phyloP scores from a whole-genome alignment of 2,329 filamentous ascomycete genomes.

The Magnaporthiopsis incrustans region DNA sequence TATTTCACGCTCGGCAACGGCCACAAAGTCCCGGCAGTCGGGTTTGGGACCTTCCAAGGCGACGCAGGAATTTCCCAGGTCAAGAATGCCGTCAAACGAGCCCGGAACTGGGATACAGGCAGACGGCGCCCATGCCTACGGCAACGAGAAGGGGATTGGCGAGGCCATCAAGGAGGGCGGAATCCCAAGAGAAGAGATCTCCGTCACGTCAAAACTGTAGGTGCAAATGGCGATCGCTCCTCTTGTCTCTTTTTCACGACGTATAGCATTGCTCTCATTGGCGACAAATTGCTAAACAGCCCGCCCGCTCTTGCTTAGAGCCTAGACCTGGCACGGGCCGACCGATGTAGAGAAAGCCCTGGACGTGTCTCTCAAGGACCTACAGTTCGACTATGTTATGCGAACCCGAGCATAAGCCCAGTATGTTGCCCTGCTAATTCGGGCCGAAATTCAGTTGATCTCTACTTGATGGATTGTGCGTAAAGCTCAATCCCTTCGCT shows the following conservation, averaged over 20 bases:
- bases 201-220: constrained; percentile 35
- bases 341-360: background rate
- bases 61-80: background rate
- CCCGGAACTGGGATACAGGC: constrained; percentile 37
- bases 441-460: background rate
- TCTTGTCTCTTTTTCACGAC: background rate
- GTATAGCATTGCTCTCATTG: background rate
- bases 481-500: background rate
- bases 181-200: constrained; percentile 45
- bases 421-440: background rate
- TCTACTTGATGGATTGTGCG: constrained; percentile 4
- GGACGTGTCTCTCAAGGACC: background rate
- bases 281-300: background rate
- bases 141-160: constrained; percentile 54
- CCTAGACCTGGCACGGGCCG: constrained; percentile 4
- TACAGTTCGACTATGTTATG: background rate
- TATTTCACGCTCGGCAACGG: background rate
- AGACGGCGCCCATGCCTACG: constrained; percentile 56
- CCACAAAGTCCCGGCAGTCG: constrained; percentile 1
- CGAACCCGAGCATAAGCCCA: too few relatives aligned
- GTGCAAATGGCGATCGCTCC: background rate
- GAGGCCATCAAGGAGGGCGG: constrained; percentile 45
- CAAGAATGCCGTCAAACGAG: background rate
- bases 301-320: background rate
- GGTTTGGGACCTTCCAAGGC: constrained; percentile 2